Percentiles rank a stretch among this genome's conserved stretches.
These are phyloP conservation scores for Coemansia sp. DNA, from an alignment of 192 early-diverging fungal genomes.

Conservation along the genomic window DNA sequence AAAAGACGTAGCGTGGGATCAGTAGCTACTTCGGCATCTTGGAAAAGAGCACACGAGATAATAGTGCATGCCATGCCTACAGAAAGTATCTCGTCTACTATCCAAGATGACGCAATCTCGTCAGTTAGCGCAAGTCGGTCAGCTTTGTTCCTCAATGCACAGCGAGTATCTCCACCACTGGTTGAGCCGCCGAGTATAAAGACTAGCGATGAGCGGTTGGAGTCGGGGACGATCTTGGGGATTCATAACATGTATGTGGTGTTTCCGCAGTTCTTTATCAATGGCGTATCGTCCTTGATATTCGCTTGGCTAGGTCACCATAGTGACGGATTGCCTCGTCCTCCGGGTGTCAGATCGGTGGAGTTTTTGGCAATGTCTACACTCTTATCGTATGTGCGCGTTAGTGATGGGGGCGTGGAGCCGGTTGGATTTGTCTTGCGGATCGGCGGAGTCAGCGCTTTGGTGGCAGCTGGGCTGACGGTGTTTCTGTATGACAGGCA, in stretches of 20 bases:
- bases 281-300: slow-evolving; percentile 47
- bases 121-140: background rate
- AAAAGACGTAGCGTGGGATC: background rate
- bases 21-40: slow-evolving; percentile 3
- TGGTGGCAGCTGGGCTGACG: slow-evolving; percentile 41
- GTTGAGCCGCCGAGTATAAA: background rate
- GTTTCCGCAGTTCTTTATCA: slow-evolving; percentile 86
- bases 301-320: slow-evolving; percentile 45
- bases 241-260: slow-evolving; percentile 99
- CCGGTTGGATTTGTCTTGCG: slow-evolving; percentile 44
- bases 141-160: slow-evolving; percentile 16
- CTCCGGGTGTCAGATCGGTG: slow-evolving; percentile 28
- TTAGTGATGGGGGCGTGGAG: slow-evolving; percentile 2
- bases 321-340: background rate
- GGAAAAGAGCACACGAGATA: slow-evolving; percentile 15
- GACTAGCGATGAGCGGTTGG: slow-evolving; percentile 16
- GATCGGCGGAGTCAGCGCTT: slow-evolving; percentile 47
- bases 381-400: slow-evolving; percentile 5
- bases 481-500: slow-evolving; percentile 50
- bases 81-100: slow-evolving; percentile 46
- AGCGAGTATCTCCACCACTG: background rate
- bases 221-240: slow-evolving; percentile 79
- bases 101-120: slow-evolving; percentile 21
- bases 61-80: background rate
- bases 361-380: slow-evolving; percentile 45